A percentile compares a stretch with the other conserved stretches of the same genome.
phyloP scores from a whole-genome alignment of 139 green algal species.

The Chlamydomonas sphaeroides region DNA sequence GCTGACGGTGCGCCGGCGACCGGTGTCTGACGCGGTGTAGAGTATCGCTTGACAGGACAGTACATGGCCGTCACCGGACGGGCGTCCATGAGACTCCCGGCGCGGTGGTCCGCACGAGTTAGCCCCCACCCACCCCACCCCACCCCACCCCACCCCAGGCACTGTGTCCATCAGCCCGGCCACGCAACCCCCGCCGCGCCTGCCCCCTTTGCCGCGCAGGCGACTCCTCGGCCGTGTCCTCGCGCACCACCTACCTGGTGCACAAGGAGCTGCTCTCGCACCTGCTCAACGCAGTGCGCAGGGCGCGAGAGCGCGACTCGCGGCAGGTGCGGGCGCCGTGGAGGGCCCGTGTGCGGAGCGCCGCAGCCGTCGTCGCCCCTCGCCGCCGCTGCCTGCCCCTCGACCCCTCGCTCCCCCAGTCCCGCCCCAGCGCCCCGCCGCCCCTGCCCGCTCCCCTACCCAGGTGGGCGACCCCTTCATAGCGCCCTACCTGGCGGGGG shows the following conservation, averaged over 20 bases:
- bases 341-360: background rate
- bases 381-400: no score
- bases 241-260: slow-evolving; percentile 20
- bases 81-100: no score
- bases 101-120: no score
- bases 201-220: background rate
- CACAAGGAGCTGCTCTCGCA: slow-evolving; percentile 34
- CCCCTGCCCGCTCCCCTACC: background rate
- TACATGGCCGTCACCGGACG: background rate
- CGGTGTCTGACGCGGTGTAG: background rate
- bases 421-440: background rate
- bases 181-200: background rate
- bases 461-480: slow-evolving; percentile 42
- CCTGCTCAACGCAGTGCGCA: slow-evolving; percentile 11
- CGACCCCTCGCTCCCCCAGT: no score
- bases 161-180: background rate
- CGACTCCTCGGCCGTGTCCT: background rate
- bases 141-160: background rate
- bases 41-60: background rate
- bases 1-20: no score
- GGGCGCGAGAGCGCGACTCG: slow-evolving; percentile 14
- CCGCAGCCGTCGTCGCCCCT: background rate
- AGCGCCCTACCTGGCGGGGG: slow-evolving; percentile 11
- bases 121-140: background rate
- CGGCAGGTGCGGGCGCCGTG: background rate